Conservation (phyloP, 2,329 filamentous ascomycete genomes). For the Fusarium caatingaense region DNA sequence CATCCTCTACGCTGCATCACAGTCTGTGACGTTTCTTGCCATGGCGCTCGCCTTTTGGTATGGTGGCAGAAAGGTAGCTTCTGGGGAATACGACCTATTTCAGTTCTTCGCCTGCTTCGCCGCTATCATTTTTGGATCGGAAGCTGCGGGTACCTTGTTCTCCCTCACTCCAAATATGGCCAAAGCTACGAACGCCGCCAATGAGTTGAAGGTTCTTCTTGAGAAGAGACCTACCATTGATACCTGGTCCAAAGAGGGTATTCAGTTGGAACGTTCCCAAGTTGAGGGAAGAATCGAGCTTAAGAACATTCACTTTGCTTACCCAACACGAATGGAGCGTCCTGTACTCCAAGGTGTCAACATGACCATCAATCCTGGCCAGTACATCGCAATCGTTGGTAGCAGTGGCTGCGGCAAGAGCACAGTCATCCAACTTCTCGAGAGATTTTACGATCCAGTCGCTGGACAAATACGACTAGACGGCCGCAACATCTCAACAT, state of each 20-base stretch:
- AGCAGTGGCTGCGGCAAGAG: slow-evolving; percentile 94
- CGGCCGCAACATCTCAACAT: slow-evolving; percentile 79
- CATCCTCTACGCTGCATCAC: slow-evolving; percentile 11
- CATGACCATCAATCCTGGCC: slow-evolving; percentile 77
- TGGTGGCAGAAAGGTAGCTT: slow-evolving; percentile 15
- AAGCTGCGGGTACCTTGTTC: slow-evolving; percentile 87
- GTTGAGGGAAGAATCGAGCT: slow-evolving; percentile 75
- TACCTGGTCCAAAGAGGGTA: slow-evolving; percentile 72
- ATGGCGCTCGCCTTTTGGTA: slow-evolving; percentile 35
- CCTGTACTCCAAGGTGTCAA: slow-evolving; percentile 88
- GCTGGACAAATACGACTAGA: slow-evolving; percentile 85
- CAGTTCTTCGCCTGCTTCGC: slow-evolving; percentile 34
- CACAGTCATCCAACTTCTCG: slow-evolving; percentile 89
- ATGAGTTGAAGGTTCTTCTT: slow-evolving; percentile 80
- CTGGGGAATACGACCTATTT: slow-evolving; percentile 28
- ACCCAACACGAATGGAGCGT: slow-evolving; percentile 74
- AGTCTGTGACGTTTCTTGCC: slow-evolving; percentile 13
- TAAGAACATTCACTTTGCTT: slow-evolving; percentile 72
- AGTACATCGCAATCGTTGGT: slow-evolving; percentile 90
- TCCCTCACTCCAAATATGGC: slow-evolving; percentile 89
- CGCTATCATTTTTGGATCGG: slow-evolving; percentile 66
- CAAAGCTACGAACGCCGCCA: slow-evolving; percentile 83
- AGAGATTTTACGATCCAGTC: slow-evolving; percentile 93
- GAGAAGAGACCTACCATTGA: slow-evolving; percentile 83
- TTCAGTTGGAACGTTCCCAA: slow-evolving; percentile 57